Conservation (phyloP, 768 basidiomycete species). For the Tricholoma saponaceum region DNA sequence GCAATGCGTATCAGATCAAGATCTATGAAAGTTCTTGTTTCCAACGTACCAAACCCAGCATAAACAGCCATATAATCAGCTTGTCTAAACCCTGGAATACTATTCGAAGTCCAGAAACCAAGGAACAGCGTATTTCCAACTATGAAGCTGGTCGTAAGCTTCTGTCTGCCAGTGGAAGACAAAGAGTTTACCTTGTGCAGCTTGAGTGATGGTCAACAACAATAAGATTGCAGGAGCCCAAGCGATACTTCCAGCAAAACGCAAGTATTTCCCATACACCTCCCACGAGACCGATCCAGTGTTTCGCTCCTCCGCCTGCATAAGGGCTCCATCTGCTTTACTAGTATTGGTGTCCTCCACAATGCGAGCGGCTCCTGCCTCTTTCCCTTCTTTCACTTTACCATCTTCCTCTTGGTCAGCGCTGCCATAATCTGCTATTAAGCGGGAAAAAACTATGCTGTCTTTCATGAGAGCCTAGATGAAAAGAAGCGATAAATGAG, state of each 20-base stretch:
- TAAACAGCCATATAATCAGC: slow-evolving; percentile 68
- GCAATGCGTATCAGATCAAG: slow-evolving; percentile 8
- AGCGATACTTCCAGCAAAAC: slow-evolving; percentile 41
- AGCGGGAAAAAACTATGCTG: slow-evolving; percentile 39
- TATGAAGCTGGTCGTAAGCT: slow-evolving; percentile 11
- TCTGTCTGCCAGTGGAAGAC: background rate
- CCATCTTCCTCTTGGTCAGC: slow-evolving; percentile 31
- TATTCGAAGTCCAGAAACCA: slow-evolving; percentile 64
- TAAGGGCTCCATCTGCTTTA: slow-evolving; percentile 30
- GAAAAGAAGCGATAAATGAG: background rate
- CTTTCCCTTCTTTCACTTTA: slow-evolving; percentile 14
- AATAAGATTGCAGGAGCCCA: slow-evolving; percentile 44
- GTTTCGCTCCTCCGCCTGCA: slow-evolving; percentile 55
- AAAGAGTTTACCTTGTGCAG: slow-evolving; percentile 39
- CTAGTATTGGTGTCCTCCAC: slow-evolving; percentile 18
- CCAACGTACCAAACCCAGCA: slow-evolving; percentile 41
- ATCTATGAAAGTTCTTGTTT: too few relatives aligned
- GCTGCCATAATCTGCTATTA: slow-evolving; percentile 56
- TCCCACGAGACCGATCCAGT: slow-evolving; percentile 48
- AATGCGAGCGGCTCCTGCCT: background rate
- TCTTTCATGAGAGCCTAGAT: slow-evolving; percentile 45
- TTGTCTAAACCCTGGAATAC: slow-evolving; percentile 52
- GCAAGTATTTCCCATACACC: slow-evolving; percentile 46
- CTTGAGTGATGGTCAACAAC: slow-evolving; percentile 45
- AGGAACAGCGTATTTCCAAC: slow-evolving; percentile 67